These are phyloP conservation scores for Cutaneotrichosporon curvatum DNA, from an alignment of 1,284 basidiomycete genomes.

Conservation along the genomic window DNA sequence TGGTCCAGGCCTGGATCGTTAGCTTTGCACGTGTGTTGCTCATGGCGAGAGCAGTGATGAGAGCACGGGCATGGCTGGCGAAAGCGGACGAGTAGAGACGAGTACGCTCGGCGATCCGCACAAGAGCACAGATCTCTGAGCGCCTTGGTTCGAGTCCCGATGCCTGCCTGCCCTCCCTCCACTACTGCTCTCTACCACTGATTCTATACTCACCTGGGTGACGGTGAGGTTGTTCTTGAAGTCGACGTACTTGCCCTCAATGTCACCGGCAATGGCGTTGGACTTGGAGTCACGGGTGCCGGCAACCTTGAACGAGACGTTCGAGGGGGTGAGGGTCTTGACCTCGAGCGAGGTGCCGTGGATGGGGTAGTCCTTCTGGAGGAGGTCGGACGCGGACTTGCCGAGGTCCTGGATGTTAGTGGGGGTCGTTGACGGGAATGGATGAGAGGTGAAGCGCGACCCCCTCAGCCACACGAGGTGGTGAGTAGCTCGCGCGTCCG, in stretches of 20 bases:
- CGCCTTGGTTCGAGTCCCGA: no score
- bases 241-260: constrained; percentile 87
- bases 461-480: background rate
- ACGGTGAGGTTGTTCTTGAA: constrained; percentile 80
- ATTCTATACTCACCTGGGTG: constrained; percentile 62
- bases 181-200: no score
- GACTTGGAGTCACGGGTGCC: constrained; percentile 69
- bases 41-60: no score
- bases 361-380: constrained; percentile 89
- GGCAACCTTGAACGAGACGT: constrained; percentile 79
- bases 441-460: no score
- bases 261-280: constrained; percentile 67
- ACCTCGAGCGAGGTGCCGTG: constrained; percentile 72
- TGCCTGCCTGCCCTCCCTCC: no score
- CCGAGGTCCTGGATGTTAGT: constrained; percentile 67
- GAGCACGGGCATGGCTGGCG: no score
- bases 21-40: no score
- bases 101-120: no score
- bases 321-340: constrained; percentile 89
- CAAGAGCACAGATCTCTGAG: no score
- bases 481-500: background rate
- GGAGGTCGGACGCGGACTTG: constrained; percentile 92
- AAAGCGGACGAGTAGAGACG: no score
- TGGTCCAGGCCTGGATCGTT: constrained; percentile 70
- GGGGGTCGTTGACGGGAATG: no score